A percentile compares a stretch with the other conserved stretches of the same genome.
Conservation (phyloP, 768 basidiomycete species). For the Cyathus striatus region DNA sequence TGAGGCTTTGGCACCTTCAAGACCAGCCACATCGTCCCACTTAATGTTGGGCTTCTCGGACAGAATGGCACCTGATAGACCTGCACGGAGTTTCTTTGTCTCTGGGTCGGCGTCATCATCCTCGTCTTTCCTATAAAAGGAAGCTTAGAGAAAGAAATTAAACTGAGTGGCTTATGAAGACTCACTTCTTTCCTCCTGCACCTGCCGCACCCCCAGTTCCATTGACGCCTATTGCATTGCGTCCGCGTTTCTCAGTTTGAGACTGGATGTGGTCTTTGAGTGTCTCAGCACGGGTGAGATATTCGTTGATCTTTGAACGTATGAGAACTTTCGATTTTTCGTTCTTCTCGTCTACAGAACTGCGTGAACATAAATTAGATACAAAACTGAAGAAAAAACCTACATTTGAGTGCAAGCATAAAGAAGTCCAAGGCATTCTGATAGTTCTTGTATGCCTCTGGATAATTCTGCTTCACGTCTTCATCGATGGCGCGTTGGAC, state of each 20-base stretch:
- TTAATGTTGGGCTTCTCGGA: conserved; percentile 92
- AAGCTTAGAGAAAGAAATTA: no score
- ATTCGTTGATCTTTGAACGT: conserved; percentile 84
- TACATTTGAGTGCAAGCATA: conserved; percentile 94
- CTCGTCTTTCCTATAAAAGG: conserved; percentile 30
- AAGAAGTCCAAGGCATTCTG: conserved; percentile 97
- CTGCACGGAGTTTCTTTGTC: conserved; percentile 92
- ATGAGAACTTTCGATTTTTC: conserved; percentile 87
- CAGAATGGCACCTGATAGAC: conserved; percentile 82
- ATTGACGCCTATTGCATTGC: conserved; percentile 44
- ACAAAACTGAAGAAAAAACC: conserved; percentile 14
- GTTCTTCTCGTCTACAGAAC: conserved; percentile 79
- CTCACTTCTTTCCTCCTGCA: conserved; percentile 43
- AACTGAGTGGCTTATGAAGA: conserved; percentile 1
- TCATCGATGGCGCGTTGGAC: conserved; percentile 92
- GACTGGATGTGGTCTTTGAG: conserved; percentile 77
- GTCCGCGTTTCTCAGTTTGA: conserved; percentile 58
- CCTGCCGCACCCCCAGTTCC: conserved; percentile 36
- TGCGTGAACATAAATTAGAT: neutral
- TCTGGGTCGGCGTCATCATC: conserved; percentile 88
- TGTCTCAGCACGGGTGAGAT: conserved; percentile 86
- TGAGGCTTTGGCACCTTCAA: conserved; percentile 92
- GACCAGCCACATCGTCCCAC: conserved; percentile 98
- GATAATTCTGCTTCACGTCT: conserved; percentile 89
- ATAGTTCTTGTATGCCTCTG: conserved; percentile 91